Evolutionary conservation across 2,329 filamentous ascomycete genomes (phyloP), one percentile per base, ranked within the genome.

Genomic region (Penicillium sp.): DNA sequence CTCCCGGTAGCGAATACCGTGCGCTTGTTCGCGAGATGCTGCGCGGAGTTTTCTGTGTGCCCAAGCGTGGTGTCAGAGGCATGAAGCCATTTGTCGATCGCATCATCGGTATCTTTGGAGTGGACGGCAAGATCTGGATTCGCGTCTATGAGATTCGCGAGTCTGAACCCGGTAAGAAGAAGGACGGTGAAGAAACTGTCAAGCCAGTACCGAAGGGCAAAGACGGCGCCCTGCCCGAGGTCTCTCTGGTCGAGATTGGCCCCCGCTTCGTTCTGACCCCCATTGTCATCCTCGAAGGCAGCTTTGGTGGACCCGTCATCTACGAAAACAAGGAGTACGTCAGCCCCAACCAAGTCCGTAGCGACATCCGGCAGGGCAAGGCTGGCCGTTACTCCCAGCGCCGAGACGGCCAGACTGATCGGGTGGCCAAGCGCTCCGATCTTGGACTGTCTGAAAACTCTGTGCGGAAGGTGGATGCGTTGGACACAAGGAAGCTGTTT

Each of bases 281-380:
- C 0, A 97, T 97, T 62, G 87, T 97, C 55, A 96, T 97, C 63
- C 86, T 96, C 66, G 94, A 99, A 73, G 91, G 91, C 41, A 92
- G 89, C 58, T 97, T 99, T 66, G 93, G 93, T 51, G 94, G 94
- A 0, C 93, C 94, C 3, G 91, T 97, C 62, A 95, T 99, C 69
- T 99, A 96, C 77, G 91, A 97, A 80, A 97, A 97, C 80, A 94
- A 91, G 81, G 88, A 96, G 73, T 99, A 96, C 68, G 90, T 99
- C 51, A 94, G 89, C 64, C 94, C 94, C 10, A 99, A 99, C 83
- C 90, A 97, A 77, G 85, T 97, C 61, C 83, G 94, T 63, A 82
- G 90, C 38, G 94, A 97, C 61, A 75, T 96, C 64, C 82, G 90
- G 65, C 80, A 85, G 75, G 80, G 83, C 64, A 91, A 90, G 80